A percentile compares a stretch with the other conserved stretches of the same genome.
phyloP scores from a whole-genome alignment of 805 yeast genomes.

The Brettanomyces naardenensis region DNA sequence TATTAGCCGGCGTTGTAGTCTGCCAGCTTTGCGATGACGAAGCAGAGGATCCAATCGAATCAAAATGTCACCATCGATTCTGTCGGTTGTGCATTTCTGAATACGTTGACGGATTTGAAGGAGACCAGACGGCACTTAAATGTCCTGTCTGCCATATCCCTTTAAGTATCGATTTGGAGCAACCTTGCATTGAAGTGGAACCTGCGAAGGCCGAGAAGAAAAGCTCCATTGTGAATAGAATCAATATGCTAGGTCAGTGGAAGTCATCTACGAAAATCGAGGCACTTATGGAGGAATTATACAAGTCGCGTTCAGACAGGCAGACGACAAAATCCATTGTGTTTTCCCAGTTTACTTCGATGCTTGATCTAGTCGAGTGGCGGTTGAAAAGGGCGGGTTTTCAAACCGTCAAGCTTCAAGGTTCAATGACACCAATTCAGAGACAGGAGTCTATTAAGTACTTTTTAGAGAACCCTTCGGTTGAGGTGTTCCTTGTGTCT shows the following conservation, averaged over 20 bases:
- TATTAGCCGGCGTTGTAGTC: slow-evolving; percentile 47
- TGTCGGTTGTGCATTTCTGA: slow-evolving; percentile 91
- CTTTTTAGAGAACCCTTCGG: slow-evolving; percentile 87
- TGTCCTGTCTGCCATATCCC: slow-evolving; percentile 98
- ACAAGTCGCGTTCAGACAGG: slow-evolving; percentile 74
- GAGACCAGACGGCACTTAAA: slow-evolving; percentile 48
- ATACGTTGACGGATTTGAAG: slow-evolving; percentile 75
- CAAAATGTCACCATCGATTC: slow-evolving; percentile 88
- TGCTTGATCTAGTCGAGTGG: slow-evolving; percentile 96
- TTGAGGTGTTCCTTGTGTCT: slow-evolving; percentile 90
- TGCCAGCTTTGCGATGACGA: slow-evolving; percentile 96
- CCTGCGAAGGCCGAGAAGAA: slow-evolving; percentile 42
- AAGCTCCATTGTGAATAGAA: slow-evolving; percentile 76
- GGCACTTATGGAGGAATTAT: slow-evolving; percentile 89
- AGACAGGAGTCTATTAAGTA: slow-evolving; percentile 85
- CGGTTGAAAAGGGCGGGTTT: slow-evolving; percentile 91
- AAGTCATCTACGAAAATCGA: slow-evolving; percentile 93
- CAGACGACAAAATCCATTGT: slow-evolving; percentile 93
- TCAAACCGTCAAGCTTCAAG: slow-evolving; percentile 87
- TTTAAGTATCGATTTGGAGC: slow-evolving; percentile 80
- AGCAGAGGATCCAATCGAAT: slow-evolving; percentile 94
- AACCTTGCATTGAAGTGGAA: slow-evolving; percentile 73
- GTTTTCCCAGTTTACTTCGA: slow-evolving; percentile 81
- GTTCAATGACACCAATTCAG: slow-evolving; percentile 95
- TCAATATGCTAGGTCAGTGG: slow-evolving; percentile 86